A percentile compares a stretch with the other conserved stretches of the same genome.
phyloP scores from a whole-genome alignment of 2,329 filamentous ascomycete species.

The Claviceps fusiformis region DNA sequence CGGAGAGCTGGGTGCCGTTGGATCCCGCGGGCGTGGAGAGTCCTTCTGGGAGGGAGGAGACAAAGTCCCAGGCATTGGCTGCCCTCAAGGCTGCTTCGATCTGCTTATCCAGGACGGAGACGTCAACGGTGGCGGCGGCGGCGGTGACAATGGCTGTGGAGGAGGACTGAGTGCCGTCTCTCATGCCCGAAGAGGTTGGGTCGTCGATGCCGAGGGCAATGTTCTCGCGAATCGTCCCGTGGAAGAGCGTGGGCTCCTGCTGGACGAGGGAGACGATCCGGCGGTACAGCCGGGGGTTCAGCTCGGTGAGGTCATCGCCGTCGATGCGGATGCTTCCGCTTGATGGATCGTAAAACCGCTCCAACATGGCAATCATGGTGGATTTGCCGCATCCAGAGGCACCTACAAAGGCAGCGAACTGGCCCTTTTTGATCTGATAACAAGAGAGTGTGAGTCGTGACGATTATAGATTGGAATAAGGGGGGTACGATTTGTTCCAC shows the following conservation, averaged over 20 bases:
- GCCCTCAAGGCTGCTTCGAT: conserved; percentile 31
- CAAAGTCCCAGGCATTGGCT: conserved; percentile 36
- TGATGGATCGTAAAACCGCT: conserved; percentile 30
- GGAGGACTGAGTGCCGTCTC: conserved; percentile 6
- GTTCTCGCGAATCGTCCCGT: conserved; percentile 69
- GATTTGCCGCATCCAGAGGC: conserved; percentile 46
- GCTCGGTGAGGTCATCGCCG: conserved; percentile 23
- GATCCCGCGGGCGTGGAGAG: conserved; percentile 79
- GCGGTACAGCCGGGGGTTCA: conserved; percentile 37
- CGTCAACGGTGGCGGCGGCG: conserved; percentile 6
- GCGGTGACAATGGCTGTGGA: conserved; percentile 1
- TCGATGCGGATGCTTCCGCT: conserved; percentile 34
- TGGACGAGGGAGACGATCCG: conserved; percentile 40
- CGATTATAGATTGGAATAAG: background rate
- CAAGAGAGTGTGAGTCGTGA: background rate
- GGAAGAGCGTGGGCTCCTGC: conserved; percentile 56
- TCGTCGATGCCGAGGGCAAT: conserved; percentile 32
- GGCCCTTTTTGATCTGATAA: conserved; percentile 26
- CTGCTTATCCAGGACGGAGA: conserved; percentile 17
- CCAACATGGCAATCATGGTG: conserved; percentile 41
- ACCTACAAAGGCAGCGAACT: conserved; percentile 41
- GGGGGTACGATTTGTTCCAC: too few species aligned
- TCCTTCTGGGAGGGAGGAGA: conserved; percentile 78
- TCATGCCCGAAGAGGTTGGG: conserved; percentile 9
- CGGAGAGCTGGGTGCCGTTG: conserved; percentile 8